Percentiles rank a stretch among this genome's conserved stretches.
Conservation (phyloP, 2,329 filamentous ascomycete species). For the Remersonia thermophila region DNA sequence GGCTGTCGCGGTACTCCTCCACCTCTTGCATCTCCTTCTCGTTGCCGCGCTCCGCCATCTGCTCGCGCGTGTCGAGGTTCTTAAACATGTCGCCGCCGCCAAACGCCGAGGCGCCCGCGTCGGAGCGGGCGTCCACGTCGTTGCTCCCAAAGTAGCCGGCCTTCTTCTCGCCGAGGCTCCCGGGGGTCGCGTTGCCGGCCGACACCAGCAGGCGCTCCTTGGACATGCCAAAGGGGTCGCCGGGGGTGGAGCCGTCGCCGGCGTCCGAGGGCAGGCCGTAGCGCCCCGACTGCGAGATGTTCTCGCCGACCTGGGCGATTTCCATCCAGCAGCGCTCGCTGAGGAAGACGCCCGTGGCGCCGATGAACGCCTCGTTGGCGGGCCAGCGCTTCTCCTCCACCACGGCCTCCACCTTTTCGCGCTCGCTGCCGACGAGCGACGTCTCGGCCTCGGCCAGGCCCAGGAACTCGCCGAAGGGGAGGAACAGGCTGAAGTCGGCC, state of each 20-base stretch:
- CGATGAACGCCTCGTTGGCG: conserved; percentile 77
- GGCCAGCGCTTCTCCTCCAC: conserved; percentile 90
- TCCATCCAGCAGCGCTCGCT: conserved; percentile 95
- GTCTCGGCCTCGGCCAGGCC: conserved; percentile 76
- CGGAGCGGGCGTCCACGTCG: conserved; percentile 75
- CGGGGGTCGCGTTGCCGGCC: conserved; percentile 41
- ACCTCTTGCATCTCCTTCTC: conserved; percentile 84
- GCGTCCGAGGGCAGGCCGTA: conserved; percentile 47
- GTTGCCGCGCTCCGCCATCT: conserved; percentile 91
- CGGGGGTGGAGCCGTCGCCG: conserved; percentile 48
- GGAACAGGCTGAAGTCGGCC: conserved; percentile 88
- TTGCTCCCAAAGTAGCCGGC: conserved; percentile 69
- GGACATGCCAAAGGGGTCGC: conserved; percentile 48
- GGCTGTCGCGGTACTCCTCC: conserved; percentile 66
- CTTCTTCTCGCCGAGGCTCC: conserved; percentile 58
- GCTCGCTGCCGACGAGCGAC: conserved; percentile 80
- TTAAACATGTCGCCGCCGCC: conserved; percentile 96
- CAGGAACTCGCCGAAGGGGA: conserved; percentile 92
- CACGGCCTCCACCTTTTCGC: conserved; percentile 82
- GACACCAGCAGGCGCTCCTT: conserved; percentile 46
- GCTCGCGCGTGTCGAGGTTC: conserved; percentile 83
- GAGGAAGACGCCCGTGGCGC: conserved; percentile 86
- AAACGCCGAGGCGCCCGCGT: conserved; percentile 83
- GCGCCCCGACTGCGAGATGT: conserved; percentile 38
- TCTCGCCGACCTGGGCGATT: conserved; percentile 62